phyloP scores from a whole-genome alignment of 1,284 basidiomycete species.

The Chalciporus sp. region DNA sequence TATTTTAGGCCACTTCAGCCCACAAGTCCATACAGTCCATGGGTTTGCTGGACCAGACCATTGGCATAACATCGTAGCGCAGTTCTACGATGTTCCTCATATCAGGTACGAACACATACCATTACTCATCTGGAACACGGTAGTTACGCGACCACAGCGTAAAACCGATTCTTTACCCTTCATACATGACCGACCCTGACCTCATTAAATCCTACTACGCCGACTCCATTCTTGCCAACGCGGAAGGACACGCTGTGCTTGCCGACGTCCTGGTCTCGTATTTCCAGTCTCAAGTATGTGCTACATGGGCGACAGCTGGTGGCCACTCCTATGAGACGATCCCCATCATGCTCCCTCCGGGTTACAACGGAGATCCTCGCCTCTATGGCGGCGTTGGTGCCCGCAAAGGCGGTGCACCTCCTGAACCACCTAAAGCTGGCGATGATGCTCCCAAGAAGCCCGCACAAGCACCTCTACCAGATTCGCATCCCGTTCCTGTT shows the following conservation, averaged over 20 bases:
- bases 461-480: constrained; percentile 5
- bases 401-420: constrained; percentile 57
- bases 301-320: constrained; percentile 77
- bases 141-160: constrained; percentile 46
- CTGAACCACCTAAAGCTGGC: constrained; percentile 41
- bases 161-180: constrained; percentile 80
- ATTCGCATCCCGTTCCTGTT: constrained; percentile 30
- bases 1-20: constrained; percentile 89
- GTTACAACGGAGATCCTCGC: constrained; percentile 43
- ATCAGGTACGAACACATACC: constrained; percentile 52
- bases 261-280: constrained; percentile 86
- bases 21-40: constrained; percentile 75
- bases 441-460: constrained; percentile 34
- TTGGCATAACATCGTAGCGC: constrained; percentile 85
- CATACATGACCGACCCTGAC: constrained; percentile 77
- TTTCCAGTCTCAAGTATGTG: constrained; percentile 85
- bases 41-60: constrained; percentile 89
- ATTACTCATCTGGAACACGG: background rate
- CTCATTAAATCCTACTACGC: constrained; percentile 74
- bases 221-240: constrained; percentile 83
- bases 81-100: constrained; percentile 95
- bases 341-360: constrained; percentile 42
- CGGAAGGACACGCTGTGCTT: constrained; percentile 80
- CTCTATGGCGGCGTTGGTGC: constrained; percentile 76
- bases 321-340: constrained; percentile 68